Conservation (phyloP, 202 grass and related monocot species). For the Bolboschoenoplectus hybrid region DNA sequence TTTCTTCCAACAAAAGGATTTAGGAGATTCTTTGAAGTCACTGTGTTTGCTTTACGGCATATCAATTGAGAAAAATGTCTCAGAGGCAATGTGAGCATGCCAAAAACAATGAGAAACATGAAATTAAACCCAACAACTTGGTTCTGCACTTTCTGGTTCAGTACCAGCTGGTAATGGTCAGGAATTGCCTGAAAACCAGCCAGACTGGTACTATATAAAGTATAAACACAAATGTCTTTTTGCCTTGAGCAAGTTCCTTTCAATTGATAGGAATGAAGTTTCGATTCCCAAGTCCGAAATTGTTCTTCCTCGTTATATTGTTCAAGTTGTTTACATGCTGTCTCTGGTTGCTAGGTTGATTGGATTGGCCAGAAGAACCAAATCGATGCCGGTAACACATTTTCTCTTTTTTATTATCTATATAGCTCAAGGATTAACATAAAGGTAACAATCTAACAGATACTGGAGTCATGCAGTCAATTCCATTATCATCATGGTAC, state of each 20-base stretch:
- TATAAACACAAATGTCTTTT: not conserved
- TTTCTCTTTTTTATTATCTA: slow-evolving; percentile 16
- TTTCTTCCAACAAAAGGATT: too few species aligned
- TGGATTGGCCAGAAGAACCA: slow-evolving; percentile 95
- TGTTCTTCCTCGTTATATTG: not conserved
- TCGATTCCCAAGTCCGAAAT: not conserved
- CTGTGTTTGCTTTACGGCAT: too few species aligned
- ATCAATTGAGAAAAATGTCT: too few species aligned
- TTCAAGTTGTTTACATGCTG: not conserved
- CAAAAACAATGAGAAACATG: not conserved
- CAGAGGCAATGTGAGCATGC: too few species aligned
- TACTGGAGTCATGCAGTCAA: not conserved
- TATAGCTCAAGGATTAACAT: not conserved
- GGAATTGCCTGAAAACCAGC: not conserved
- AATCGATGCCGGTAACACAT: slow-evolving; percentile 66
- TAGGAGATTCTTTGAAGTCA: too few species aligned
- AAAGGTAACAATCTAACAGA: not conserved
- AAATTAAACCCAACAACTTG: not conserved
- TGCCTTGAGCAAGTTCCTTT: not conserved
- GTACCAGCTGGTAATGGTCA: too few species aligned
- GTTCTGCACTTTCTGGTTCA: not conserved
- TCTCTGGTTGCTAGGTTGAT: slow-evolving; percentile 57
- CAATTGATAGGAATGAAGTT: slow-evolving; percentile 2
- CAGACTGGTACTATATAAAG: not conserved
- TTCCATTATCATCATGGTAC: not conserved